Conservation (phyloP, 176 grass and related monocot genomes). For the Bothriochloa decipiens region DNA sequence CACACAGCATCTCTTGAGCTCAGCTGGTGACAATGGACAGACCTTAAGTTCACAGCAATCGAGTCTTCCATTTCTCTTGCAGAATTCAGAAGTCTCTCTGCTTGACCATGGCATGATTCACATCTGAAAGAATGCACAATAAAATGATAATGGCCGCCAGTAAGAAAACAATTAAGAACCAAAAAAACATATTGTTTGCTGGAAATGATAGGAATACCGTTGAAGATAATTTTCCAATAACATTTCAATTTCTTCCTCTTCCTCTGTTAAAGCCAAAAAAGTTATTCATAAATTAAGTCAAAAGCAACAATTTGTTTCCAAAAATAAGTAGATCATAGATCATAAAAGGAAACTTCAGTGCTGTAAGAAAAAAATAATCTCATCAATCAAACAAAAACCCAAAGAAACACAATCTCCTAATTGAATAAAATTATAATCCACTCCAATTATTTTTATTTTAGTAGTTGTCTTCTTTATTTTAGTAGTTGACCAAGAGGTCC, state of each 20-base stretch:
- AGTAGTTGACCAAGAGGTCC: no score
- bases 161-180: conserved; percentile 23
- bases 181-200: conserved; percentile 29
- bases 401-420: conserved; percentile 30
- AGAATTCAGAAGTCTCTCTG: conserved; percentile 95
- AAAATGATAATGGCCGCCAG: not conserved
- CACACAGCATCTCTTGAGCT: not conserved
- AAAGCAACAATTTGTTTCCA: conserved; percentile 26
- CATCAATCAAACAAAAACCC: not conserved
- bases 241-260: conserved; percentile 99
- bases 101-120: conserved; percentile 98
- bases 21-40: conserved; percentile 21
- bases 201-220: conserved; percentile 54
- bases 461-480: no score
- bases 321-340: not conserved
- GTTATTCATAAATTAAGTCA: conserved; percentile 37
- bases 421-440: not conserved
- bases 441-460: not conserved
- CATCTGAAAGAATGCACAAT: conserved; percentile 64
- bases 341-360: conserved; percentile 13
- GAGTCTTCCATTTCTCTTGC: conserved; percentile 99
- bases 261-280: conserved; percentile 65
- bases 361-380: not conserved
- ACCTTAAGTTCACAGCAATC: conserved; percentile 97
- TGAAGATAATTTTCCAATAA: conserved; percentile 97